Base-by-base conservation (phyloP, 176 grass and related monocot genomes). In the Tuctoria greenei region DNA sequence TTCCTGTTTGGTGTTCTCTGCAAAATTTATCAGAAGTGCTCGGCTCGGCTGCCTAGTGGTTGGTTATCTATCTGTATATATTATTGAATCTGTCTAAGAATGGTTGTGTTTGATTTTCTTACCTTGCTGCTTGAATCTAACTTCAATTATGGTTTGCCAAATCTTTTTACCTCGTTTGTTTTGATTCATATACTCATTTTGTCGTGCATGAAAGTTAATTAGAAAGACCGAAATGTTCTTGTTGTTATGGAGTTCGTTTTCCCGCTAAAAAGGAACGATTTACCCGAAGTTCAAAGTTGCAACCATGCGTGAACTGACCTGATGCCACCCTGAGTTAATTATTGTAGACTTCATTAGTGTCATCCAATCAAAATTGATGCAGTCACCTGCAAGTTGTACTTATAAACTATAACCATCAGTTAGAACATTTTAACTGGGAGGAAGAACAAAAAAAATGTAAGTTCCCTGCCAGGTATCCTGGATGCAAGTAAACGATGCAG, bases 41-140 rank as follows among this genome's bases (percentile, higher is more conserved):
- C 54, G 58, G 64, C 14, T 46, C 54, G 58, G 79, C 61, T 75
- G 4, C 7, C 51, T 71, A n/a, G 64, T 76, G 65, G 55, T 82
- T 88, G 76, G 69, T 76, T 74, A 35, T 66, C 69, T 43, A 16
- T 70, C 21, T 83, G 71, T 83, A 38, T 65, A 70, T 86, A 79
- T 84, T 56, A 57, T 78, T 77, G 66, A 50, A 51, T 59, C 61
- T 42, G 27, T 61, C 15, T 88, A 64, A 63, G 28, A 68, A 79
- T 45, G 62, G 76, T 55, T 64, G 43, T 83, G 42, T 69, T 69
- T 68, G 75, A 15, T 79, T 74, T 42, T 13, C 1, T 24, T 9
- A 61, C 23, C 17, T 60, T 84, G 73, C 47, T 78, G 26, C 67
- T 57, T n/a, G 27, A 59, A 21, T 75, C 28, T 26, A 25, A 76